Percentiles rank a stretch among this genome's conserved stretches.
Conservation (phyloP, 257 asterid genomes). For the Salvia rosmarinus region DNA sequence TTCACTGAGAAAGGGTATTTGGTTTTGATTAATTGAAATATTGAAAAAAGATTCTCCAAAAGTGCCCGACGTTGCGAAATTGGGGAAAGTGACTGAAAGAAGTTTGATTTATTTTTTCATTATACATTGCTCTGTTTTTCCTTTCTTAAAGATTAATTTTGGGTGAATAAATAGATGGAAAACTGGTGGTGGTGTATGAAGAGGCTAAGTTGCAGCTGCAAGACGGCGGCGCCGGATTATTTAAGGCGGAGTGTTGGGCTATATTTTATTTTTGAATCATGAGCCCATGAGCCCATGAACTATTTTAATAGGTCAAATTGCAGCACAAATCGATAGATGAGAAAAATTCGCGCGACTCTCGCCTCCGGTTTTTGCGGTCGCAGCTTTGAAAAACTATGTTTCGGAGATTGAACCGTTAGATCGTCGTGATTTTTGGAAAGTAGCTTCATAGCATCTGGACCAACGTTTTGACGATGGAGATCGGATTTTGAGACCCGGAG, state of each 20-base stretch:
- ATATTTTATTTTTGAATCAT: too few species aligned
- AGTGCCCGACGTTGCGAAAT: conserved; percentile 30
- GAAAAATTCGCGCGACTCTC: too few species aligned
- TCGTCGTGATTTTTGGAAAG: too few species aligned
- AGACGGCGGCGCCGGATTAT: conserved; percentile 50
- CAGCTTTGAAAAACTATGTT: too few species aligned
- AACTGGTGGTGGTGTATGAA: conserved; percentile 60
- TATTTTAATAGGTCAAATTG: too few species aligned
- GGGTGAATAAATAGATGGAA: conserved; percentile 48
- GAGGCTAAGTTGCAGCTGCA: conserved; percentile 66
- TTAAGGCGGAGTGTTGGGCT: conserved; percentile 46
- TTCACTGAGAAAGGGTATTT: conserved; percentile 14
- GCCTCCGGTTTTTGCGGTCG: too few species aligned
- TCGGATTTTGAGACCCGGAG: too few species aligned
- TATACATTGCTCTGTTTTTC: not conserved
- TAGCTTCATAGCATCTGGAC: too few species aligned
- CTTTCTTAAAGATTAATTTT: not conserved
- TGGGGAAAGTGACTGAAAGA: conserved; percentile 29
- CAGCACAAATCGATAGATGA: too few species aligned
- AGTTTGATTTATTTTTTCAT: conserved; percentile 1
- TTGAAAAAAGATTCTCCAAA: conserved; percentile 17
- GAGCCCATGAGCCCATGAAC: too few species aligned
- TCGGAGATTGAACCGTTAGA: too few species aligned
- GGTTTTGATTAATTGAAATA: conserved; percentile 39
- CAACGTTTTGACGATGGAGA: too few species aligned